Conservation (phyloP, 306 rosid species). For the Gillenia trifoliata region DNA sequence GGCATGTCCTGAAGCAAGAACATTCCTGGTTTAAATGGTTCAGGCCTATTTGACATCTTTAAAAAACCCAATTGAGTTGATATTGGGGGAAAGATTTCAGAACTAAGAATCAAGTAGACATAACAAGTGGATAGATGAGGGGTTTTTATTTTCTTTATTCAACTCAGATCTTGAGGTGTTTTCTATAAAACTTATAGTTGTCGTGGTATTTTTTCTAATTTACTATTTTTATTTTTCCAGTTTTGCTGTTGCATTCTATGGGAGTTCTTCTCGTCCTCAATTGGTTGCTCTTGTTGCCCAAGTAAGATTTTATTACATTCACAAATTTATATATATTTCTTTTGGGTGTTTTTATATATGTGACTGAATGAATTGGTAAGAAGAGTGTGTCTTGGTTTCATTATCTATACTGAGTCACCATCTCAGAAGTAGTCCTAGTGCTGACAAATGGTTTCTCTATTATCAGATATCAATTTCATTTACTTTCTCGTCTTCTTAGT, state of each 20-base stretch:
- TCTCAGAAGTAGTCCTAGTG: not conserved
- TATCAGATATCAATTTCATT: too few species aligned
- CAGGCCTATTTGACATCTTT: not conserved
- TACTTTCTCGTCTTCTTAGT: too few species aligned
- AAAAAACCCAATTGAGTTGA: too few species aligned
- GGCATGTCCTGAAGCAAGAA: not conserved
- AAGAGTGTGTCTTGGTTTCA: not conserved
- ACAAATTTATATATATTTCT: not conserved
- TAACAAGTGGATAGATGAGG: too few species aligned
- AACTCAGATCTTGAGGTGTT: too few species aligned
- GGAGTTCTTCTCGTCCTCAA: constrained; percentile 75
- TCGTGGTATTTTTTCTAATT: constrained; percentile 15
- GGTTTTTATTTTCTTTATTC: too few species aligned
- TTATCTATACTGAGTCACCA: not conserved
- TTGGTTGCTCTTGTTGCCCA: constrained; percentile 95
- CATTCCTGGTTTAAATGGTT: not conserved
- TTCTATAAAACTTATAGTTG: too few species aligned
- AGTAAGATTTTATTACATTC: constrained; percentile 40
- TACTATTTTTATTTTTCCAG: constrained; percentile 33
- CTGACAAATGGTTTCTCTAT: not conserved
- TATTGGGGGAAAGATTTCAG: not conserved
- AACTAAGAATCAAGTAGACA: not conserved
- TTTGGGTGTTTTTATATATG: not conserved
- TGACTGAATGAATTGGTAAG: not conserved
- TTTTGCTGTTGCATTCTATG: constrained; percentile 83